Base-by-base conservation (phyloP, 2,329 filamentous ascomycete species). In the Diaporthe capsici region DNA sequence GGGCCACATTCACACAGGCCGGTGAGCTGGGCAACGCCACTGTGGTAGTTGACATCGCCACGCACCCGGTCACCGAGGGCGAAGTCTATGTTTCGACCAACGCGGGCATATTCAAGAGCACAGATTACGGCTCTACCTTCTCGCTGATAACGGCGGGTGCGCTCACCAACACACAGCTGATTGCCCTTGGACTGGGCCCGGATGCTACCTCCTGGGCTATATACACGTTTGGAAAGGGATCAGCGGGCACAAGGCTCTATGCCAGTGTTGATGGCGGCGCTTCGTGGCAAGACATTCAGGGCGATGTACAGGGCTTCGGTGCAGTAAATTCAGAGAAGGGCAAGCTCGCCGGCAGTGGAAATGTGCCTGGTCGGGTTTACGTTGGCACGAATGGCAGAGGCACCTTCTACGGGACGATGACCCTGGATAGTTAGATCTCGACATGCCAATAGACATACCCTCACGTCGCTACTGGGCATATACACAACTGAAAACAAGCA, bases 41-140 rank as follows among this genome's bases (percentile, higher is more conserved):
- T 2, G 80, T 83, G n/a, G 84, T 93, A 75, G 90, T 90, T 49
- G 86, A 88, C 47, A 85, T 94, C 12, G 88, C 88, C n/a, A 86
- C 85, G 0, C 86, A 92, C 76, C 91, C 91, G 0, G 85, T 87
- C 9, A 84, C 85, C 17, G 89, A 90, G 0, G 92, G 93, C 17
- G 89, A 92, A 72, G 86, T 94, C 72, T 90, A 87, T 82, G 89
- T 89, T 2, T 90, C 89, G 0, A 91, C 89, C 0, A 85, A 90
- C 71, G 83, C 79, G 0, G 90, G 90, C 7, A 80, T 92, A 68
- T 91, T 88, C 82, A 86, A 86, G 78, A 90, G 87, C 17, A 87
- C 85, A 5, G 81, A 91, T 80, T 89, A 83, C 47, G 90, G 88
- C 9, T 79, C 81, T 4, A 85, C 84, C 0, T 91, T 90, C 78